Evolutionary conservation across 345 rosid genomes (phyloP).

Genomic region (Populus nigra): DNA sequence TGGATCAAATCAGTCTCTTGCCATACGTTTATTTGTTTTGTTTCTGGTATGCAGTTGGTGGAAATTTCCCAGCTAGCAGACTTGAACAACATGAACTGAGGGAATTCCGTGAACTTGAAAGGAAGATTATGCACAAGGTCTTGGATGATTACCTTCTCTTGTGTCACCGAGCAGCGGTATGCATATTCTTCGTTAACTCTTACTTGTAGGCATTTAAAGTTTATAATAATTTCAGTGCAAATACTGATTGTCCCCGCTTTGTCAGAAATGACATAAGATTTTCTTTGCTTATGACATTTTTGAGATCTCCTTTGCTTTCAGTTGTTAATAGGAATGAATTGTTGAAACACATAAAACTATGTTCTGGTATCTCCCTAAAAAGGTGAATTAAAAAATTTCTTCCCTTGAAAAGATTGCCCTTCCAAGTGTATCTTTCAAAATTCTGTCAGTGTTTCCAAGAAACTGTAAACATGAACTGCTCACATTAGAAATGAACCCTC

Average conservation of each 20-base stretch:
- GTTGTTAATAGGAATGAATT: neutral
- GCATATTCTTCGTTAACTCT: neutral
- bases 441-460: neutral
- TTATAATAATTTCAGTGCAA: neutral
- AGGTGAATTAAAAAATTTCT: neutral
- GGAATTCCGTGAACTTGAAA: conserved; percentile 57
- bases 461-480: neutral
- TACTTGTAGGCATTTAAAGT: neutral
- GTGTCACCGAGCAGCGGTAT: conserved; percentile 67
- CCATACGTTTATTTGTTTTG: neutral
- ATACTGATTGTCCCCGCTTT: neutral
- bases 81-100: conserved; percentile 54
- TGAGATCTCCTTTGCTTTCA: neutral
- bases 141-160: conserved; percentile 59
- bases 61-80: conserved; percentile 53
- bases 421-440: neutral
- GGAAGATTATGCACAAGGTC: conserved; percentile 43
- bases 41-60: conserved; percentile 52
- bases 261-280: neutral
- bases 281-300: too few species aligned
- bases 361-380: neutral
- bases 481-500: neutral
- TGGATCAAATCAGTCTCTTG: neutral
- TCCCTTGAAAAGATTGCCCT: neutral
- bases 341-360: neutral